These are phyloP conservation scores for Vaucheria bursata DNA, from an alignment of 352 stramenopile species.

Conservation along the genomic window DNA sequence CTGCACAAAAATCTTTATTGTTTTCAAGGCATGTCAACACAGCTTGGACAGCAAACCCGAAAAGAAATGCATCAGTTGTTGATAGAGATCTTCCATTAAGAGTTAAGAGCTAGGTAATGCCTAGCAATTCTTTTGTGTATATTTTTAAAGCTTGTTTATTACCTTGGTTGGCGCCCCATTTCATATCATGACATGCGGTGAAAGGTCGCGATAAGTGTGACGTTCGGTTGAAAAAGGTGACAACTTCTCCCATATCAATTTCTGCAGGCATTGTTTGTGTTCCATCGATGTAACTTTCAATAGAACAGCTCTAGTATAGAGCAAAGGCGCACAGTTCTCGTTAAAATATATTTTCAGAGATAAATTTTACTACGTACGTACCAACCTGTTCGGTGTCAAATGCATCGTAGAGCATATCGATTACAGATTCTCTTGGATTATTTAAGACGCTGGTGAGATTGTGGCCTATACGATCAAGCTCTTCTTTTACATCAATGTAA, in stretches of 20 bases:
- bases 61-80: too few relatives aligned
- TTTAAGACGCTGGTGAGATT: conserved; percentile 46
- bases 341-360: too few relatives aligned
- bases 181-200: not conserved
- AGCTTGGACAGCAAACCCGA: too few relatives aligned
- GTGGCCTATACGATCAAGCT: conserved; percentile 42
- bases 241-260: conserved; percentile 6
- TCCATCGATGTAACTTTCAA: not conserved
- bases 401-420: conserved; percentile 45
- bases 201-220: not conserved
- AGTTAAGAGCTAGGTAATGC: too few relatives aligned
- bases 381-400: conserved; percentile 9
- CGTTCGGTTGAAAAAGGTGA: not conserved
- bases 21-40: not conserved
- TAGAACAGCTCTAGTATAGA: not conserved
- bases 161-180: too few relatives aligned
- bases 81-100: too few relatives aligned
- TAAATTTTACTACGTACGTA: not conserved
- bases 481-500: conserved; percentile 39
- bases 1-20: not conserved
- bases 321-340: not conserved
- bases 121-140: too few relatives aligned
- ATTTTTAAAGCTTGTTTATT: too few relatives aligned
- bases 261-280: not conserved
- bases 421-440: conserved; percentile 41